Conservation (phyloP, 2,329 filamentous ascomycete species). For the Spiromastix sp. region DNA sequence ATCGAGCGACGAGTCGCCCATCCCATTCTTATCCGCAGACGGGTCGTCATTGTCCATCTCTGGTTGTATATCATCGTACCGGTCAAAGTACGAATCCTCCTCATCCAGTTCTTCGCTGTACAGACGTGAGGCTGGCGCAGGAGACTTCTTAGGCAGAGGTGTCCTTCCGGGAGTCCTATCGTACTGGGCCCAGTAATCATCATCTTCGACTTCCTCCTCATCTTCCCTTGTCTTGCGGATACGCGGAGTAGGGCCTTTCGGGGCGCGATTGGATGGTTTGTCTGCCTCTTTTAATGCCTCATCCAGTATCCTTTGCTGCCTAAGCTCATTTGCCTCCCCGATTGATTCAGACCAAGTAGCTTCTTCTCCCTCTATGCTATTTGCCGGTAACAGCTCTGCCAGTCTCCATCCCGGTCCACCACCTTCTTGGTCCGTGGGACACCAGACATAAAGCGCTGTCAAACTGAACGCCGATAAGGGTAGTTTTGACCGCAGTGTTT, state of each 20-base stretch:
- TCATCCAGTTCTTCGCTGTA: conserved; percentile 25
- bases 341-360: conserved; percentile 44
- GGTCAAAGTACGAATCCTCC: conserved; percentile 51
- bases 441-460: conserved; percentile 51
- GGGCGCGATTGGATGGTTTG: conserved; percentile 7
- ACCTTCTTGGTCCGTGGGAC: conserved; percentile 45
- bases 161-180: conserved; percentile 46
- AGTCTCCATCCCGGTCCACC: conserved; percentile 47
- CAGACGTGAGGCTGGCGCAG: conserved; percentile 16
- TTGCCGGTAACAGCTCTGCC: conserved; percentile 46
- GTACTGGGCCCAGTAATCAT: conserved; percentile 56
- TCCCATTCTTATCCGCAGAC: conserved; percentile 39
- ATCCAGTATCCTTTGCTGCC: conserved; percentile 24
- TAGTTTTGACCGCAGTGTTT: conserved; percentile 49
- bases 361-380: conserved; percentile 39
- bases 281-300: conserved; percentile 26
- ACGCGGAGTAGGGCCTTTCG: not conserved
- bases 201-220: conserved; percentile 48
- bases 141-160: conserved; percentile 34
- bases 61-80: conserved; percentile 54
- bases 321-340: conserved; percentile 43
- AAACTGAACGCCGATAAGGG: conserved; percentile 46
- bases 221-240: conserved; percentile 17
- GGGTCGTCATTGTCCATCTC: conserved; percentile 55
- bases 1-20: conserved; percentile 43